Conservation (phyloP, 305 asterid genomes). For the Solanum chacoense region DNA sequence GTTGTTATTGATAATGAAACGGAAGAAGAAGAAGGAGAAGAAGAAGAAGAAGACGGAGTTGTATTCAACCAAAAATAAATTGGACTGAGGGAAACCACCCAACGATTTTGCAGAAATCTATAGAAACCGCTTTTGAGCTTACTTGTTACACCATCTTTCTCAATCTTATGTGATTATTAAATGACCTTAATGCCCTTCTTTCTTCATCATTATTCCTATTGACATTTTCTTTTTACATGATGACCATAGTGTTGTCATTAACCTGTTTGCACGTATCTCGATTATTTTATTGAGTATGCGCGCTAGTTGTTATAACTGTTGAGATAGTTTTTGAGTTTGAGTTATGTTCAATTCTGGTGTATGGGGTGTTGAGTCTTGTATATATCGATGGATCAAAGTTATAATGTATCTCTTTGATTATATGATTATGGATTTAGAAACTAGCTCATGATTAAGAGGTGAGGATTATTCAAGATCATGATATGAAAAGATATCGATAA, state of each 20-base stretch:
- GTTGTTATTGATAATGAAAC: neutral
- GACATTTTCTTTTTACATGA: neutral
- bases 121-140: conserved; percentile 2
- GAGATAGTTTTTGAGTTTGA: neutral
- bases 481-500: neutral
- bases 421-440: neutral
- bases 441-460: neutral
- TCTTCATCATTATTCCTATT: conserved; percentile 7
- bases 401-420: neutral
- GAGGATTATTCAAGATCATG: neutral
- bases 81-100: neutral
- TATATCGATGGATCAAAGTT: neutral
- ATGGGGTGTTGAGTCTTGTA: neutral
- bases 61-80: neutral
- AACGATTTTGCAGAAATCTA: neutral
- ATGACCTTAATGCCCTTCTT: neutral
- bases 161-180: neutral
- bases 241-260: neutral
- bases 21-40: conserved; percentile 7
- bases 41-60: neutral
- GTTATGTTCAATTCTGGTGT: neutral
- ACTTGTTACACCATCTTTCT: conserved; percentile 5
- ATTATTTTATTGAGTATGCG: neutral
- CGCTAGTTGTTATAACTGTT: neutral
- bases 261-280: neutral